phyloP scores from a whole-genome alignment of 2,329 filamentous ascomycete species.

The Pseudogymnoascus sp. region DNA sequence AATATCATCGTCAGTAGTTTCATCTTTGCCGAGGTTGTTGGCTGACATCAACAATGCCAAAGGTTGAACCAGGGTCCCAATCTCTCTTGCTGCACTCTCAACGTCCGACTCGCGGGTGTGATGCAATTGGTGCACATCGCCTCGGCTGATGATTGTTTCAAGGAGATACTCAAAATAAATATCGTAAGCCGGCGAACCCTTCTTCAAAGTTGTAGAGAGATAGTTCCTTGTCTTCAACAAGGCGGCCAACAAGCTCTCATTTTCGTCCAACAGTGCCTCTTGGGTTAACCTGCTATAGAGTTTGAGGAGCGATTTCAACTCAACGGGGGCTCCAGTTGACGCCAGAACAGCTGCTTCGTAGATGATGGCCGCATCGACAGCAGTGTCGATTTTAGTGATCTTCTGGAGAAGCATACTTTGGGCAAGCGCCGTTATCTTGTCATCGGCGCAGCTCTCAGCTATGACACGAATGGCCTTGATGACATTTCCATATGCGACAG shows the following conservation, averaged over 20 bases:
- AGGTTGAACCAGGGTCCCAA: slow-evolving; percentile 78
- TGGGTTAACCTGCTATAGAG: slow-evolving; percentile 71
- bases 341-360: slow-evolving; percentile 73
- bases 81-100: slow-evolving; percentile 77
- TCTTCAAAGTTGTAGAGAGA: slow-evolving; percentile 63
- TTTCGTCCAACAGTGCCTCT: slow-evolving; percentile 64
- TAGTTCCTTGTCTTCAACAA: slow-evolving; percentile 72
- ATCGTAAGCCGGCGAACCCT: slow-evolving; percentile 68
- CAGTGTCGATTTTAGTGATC: slow-evolving; percentile 72
- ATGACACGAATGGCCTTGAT: slow-evolving; percentile 94
- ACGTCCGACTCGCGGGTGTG: slow-evolving; percentile 71
- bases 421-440: slow-evolving; percentile 87
- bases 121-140: slow-evolving; percentile 71
- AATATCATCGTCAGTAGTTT: slow-evolving; percentile 60
- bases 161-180: slow-evolving; percentile 80
- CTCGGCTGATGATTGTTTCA: slow-evolving; percentile 82
- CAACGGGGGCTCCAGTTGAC: slow-evolving; percentile 67
- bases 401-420: slow-evolving; percentile 98
- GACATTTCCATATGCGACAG: slow-evolving; percentile 75
- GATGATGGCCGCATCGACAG: slow-evolving; percentile 80
- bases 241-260: slow-evolving; percentile 63
- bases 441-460: slow-evolving; percentile 71
- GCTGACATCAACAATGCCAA: slow-evolving; percentile 76
- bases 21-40: slow-evolving; percentile 46
- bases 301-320: slow-evolving; percentile 81